A percentile compares a stretch with the other conserved stretches of the same genome.
These are phyloP conservation scores for Geotrichum klebahnii DNA, from an alignment of 1,139 yeast species.

Conservation along the genomic window DNA sequence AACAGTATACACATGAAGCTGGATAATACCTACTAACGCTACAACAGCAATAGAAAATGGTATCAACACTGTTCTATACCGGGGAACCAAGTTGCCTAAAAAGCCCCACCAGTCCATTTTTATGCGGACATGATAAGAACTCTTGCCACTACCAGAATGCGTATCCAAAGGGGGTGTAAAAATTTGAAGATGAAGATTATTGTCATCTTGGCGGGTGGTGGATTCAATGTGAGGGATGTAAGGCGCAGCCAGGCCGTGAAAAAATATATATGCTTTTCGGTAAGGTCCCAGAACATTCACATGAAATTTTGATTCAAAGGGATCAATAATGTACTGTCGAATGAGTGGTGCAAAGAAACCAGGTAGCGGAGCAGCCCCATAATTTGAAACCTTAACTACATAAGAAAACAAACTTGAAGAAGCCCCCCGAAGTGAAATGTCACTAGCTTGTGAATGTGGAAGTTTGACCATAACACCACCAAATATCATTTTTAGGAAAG, in stretches of 20 bases:
- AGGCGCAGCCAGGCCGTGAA: constrained; percentile 70
- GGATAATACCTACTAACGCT: constrained; percentile 28
- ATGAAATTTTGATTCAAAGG: constrained; percentile 74
- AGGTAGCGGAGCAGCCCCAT: constrained; percentile 25
- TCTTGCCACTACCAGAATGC: not conserved
- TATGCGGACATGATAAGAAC: constrained; percentile 28
- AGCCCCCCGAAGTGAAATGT: constrained; percentile 49
- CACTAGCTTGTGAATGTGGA: constrained; percentile 44
- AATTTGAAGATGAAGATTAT: constrained; percentile 37
- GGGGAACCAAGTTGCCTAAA: constrained; percentile 37
- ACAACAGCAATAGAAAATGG: constrained; percentile 37
- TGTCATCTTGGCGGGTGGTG: constrained; percentile 11
- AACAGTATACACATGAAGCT: constrained; percentile 27
- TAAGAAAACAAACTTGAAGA: constrained; percentile 59
- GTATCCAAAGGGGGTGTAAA: constrained; percentile 29
- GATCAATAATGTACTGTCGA: constrained; percentile 59
- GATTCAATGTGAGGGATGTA: constrained; percentile 55
- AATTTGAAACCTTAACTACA: constrained; percentile 34
- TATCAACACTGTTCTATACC: constrained; percentile 38
- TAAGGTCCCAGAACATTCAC: constrained; percentile 43
- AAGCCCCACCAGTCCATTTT: constrained; percentile 38
- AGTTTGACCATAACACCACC: constrained; percentile 18
- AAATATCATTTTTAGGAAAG: constrained; percentile 11
- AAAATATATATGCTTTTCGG: constrained; percentile 38
- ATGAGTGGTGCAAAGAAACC: constrained; percentile 52